These are phyloP conservation scores for Phialophora tarda DNA, from an alignment of 2,329 filamentous ascomycete genomes.

Conservation along the genomic window DNA sequence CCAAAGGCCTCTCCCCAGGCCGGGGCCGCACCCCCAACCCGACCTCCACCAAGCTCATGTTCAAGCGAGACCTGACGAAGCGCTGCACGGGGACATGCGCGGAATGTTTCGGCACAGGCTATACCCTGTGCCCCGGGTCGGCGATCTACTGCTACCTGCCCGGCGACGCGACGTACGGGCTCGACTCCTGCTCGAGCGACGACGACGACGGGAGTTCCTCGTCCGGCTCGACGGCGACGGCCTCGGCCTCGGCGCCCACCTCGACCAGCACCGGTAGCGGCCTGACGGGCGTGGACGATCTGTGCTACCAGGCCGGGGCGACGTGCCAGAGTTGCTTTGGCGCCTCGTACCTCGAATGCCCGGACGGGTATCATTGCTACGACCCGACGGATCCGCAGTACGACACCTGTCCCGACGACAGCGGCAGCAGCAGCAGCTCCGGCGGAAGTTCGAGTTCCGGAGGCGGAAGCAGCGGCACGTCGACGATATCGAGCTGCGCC, in stretches of 20 bases:
- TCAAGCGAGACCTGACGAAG: constrained; percentile 26
- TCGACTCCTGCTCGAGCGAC: constrained; percentile 30
- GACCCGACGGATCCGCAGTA: constrained; percentile 32
- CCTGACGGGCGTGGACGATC: constrained; percentile 15
- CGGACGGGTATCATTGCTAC: constrained; percentile 34
- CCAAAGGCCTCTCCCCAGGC: constrained; percentile 17
- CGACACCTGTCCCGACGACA: constrained; percentile 32
- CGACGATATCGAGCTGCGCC: constrained; percentile 13
- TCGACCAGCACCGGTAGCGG: constrained; percentile 21
- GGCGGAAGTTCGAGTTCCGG: neutral
- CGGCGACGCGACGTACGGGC: constrained; percentile 30
- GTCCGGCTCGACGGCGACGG: constrained; percentile 10
- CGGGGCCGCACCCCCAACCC: constrained; percentile 17
- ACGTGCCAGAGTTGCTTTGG: constrained; percentile 35
- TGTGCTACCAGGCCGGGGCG: constrained; percentile 31
- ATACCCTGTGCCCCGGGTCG: constrained; percentile 32
- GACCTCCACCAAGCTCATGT: constrained; percentile 24
- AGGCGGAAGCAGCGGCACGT: constrained; percentile 7
- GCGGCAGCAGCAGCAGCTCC: constrained; percentile 1
- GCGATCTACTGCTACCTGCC: constrained; percentile 33
- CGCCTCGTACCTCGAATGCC: constrained; percentile 28
- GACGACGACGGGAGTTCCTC: neutral
- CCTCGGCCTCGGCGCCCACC: constrained; percentile 7
- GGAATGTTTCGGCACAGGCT: constrained; percentile 36
- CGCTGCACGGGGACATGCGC: constrained; percentile 33